These are phyloP conservation scores for Pyricularia sp. DNA, from an alignment of 2,329 filamentous ascomycete species.

Conservation along the genomic window DNA sequence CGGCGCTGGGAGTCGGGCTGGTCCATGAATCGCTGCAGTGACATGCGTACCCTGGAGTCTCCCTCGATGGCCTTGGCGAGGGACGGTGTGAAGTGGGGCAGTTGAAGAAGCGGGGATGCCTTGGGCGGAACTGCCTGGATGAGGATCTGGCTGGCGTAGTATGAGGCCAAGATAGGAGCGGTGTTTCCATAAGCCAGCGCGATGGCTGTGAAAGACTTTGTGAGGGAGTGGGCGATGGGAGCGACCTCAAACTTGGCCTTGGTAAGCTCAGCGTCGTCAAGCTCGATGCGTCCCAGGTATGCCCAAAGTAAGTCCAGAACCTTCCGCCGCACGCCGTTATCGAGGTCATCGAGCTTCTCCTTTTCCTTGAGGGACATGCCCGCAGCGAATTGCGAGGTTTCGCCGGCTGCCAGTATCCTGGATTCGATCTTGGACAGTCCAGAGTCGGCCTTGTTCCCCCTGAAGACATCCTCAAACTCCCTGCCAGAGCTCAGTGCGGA, in stretches of 20 bases:
- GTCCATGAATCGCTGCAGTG: conserved; percentile 82
- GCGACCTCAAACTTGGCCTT: conserved; percentile 84
- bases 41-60: conserved; percentile 64
- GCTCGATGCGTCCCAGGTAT: conserved; percentile 80
- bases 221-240: conserved; percentile 75
- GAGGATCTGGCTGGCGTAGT: conserved; percentile 73
- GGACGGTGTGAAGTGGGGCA: conserved; percentile 72
- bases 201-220: conserved; percentile 79
- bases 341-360: conserved; percentile 67
- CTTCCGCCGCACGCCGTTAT: conserved; percentile 74
- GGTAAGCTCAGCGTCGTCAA: conserved; percentile 69
- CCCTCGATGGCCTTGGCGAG: conserved; percentile 62
- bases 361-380: conserved; percentile 67
- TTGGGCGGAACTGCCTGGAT: conserved; percentile 83
- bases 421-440: conserved; percentile 79
- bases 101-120: conserved; percentile 80
- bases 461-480: conserved; percentile 71
- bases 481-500: conserved; percentile 74
- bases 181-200: conserved; percentile 81
- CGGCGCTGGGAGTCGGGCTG: conserved; percentile 67
- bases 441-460: conserved; percentile 68
- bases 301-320: conserved; percentile 87
- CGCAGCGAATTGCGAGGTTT: conserved; percentile 38
- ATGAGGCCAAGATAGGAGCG: conserved; percentile 71
- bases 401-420: conserved; percentile 57